Evolutionary conservation across 352 stramenopile species (phyloP).

Genomic region (Phytopythium oedochilum): DNA sequence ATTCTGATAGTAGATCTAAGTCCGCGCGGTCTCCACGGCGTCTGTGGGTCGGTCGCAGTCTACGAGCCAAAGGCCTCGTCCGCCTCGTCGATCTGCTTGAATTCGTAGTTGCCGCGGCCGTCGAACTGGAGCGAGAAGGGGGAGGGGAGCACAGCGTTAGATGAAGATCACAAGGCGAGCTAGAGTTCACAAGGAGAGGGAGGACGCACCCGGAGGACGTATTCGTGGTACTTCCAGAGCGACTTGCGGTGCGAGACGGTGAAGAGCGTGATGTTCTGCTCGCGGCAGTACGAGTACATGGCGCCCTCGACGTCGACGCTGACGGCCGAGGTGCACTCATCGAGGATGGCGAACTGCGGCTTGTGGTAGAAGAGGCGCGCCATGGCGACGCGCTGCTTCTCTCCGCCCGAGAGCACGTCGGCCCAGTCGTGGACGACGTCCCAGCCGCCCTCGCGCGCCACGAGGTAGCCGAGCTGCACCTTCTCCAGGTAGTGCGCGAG

Average conservation of each 20-base stretch:
- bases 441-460: conserved; percentile 70
- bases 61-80: conserved; percentile 80
- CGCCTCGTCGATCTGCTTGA: conserved; percentile 79
- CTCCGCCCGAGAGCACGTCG: conserved; percentile 82
- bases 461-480: conserved; percentile 76
- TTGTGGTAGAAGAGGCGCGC: conserved; percentile 88
- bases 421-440: conserved; percentile 85
- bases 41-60: background rate
- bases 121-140: conserved; percentile 56
- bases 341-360: conserved; percentile 88
- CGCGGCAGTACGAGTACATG: conserved; percentile 83
- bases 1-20: conserved; percentile 2
- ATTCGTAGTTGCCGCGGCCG: conserved; percentile 78
- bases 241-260: conserved; percentile 90
- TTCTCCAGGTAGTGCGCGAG: conserved; percentile 70
- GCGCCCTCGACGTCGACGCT: conserved; percentile 83
- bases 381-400: conserved; percentile 91
- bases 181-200: background rate
- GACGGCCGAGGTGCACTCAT: conserved; percentile 86
- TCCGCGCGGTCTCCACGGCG: background rate
- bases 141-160: conserved; percentile 1
- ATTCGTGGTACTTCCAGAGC: conserved; percentile 89
- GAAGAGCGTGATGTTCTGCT: conserved; percentile 90
- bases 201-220: conserved; percentile 61
- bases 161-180: background rate